Conservation (phyloP, 1,284 basidiomycete species). For the Cerioporus squamosus region DNA sequence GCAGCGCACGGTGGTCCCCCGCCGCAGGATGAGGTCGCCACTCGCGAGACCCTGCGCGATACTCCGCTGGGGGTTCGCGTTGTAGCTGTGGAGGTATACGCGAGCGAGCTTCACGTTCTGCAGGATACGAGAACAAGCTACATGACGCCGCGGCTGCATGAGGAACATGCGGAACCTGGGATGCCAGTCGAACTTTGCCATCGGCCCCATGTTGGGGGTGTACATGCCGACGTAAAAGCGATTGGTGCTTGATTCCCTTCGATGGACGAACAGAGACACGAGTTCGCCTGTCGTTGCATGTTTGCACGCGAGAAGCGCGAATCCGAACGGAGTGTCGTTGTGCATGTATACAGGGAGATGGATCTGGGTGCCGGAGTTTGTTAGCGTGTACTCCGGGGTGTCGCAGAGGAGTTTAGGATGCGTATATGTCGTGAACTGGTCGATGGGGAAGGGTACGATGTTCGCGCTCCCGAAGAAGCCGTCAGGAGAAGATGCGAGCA, state of each 20-base stretch:
- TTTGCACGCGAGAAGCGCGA: neutral
- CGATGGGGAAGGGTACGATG: neutral
- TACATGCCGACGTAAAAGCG: no score
- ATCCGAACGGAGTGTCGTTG: neutral
- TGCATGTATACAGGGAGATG: neutral
- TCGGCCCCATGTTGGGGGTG: no score
- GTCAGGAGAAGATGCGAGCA: conserved; percentile 1
- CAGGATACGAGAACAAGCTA: neutral
- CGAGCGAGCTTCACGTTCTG: neutral
- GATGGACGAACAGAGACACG: neutral
- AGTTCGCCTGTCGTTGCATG: neutral
- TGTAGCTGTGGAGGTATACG: neutral
- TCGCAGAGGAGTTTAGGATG: no score
- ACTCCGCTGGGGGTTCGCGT: neutral
- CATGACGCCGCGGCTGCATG: no score
- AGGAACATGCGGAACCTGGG: no score
- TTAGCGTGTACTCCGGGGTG: conserved; percentile 1
- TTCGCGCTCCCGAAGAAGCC: neutral
- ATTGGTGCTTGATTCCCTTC: no score
- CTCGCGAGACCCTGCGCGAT: neutral
- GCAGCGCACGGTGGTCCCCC: neutral
- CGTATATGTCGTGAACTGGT: neutral
- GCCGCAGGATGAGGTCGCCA: neutral
- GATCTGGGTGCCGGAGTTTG: conserved; percentile 1
- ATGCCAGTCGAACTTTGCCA: no score